Percentiles rank a stretch among this genome's conserved stretches.
Conservation (phyloP, 106 monocot genomes). For the Acorus calamus region DNA sequence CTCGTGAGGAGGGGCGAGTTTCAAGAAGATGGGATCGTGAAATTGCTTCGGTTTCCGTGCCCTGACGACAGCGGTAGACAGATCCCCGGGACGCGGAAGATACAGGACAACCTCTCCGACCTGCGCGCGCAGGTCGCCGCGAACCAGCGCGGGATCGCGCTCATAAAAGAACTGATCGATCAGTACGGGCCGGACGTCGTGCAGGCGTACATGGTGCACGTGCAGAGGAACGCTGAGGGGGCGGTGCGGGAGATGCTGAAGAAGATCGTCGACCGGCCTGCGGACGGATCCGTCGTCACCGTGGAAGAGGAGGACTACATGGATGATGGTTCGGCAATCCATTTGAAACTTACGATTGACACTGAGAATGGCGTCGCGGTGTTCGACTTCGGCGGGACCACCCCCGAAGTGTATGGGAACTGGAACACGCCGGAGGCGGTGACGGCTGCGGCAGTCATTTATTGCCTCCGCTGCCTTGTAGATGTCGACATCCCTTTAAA, state of each 20-base stretch:
- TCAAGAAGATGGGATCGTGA: constrained; percentile 65
- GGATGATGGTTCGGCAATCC: constrained; percentile 88
- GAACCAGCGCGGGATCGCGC: constrained; percentile 77
- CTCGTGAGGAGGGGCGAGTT: constrained; percentile 74
- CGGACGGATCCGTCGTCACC: constrained; percentile 22
- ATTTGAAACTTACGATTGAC: constrained; percentile 67
- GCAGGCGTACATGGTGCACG: constrained; percentile 78
- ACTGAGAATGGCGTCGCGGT: constrained; percentile 54
- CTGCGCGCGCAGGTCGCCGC: constrained; percentile 88
- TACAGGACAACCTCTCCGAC: constrained; percentile 90
- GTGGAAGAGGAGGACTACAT: constrained; percentile 85
- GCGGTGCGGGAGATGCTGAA: constrained; percentile 95
- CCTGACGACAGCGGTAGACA: constrained; percentile 24
- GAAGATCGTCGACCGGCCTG: constrained; percentile 33
- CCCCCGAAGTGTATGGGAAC: constrained; percentile 86
- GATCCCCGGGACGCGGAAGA: constrained; percentile 71
- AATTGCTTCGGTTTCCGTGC: constrained; percentile 37
- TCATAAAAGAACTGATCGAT: constrained; percentile 87
- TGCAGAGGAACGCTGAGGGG: constrained; percentile 82
- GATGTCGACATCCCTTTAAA: constrained; percentile 87
- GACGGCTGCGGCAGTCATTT: constrained; percentile 83
- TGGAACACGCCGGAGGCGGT: constrained; percentile 96
- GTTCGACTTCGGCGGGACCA: constrained; percentile 78
- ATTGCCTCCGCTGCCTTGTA: constrained; percentile 75
- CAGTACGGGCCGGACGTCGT: constrained; percentile 69